Evolutionary conservation across 1,284 basidiomycete genomes (phyloP).

Genomic region (Albatrellus sp.): DNA sequence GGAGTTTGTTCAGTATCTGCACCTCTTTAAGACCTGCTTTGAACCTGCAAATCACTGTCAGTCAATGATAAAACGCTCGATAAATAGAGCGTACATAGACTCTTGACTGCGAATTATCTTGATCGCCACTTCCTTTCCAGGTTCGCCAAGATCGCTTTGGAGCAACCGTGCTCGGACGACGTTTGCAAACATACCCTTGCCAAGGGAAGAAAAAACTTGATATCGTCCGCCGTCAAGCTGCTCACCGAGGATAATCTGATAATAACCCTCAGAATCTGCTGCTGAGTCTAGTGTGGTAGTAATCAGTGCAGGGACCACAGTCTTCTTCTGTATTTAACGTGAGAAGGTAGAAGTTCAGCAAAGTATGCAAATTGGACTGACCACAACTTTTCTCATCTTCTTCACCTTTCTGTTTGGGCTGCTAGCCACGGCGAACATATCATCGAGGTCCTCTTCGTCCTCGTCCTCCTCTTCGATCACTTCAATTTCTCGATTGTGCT

Average conservation of each 20-base stretch:
- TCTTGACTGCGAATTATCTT: slow-evolving; percentile 96
- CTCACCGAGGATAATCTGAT: slow-evolving; percentile 89
- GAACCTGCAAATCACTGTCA: slow-evolving; percentile 46
- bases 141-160: slow-evolving; percentile 22
- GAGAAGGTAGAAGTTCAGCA: neutral
- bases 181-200: slow-evolving; percentile 98
- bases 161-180: slow-evolving; percentile 87
- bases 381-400: slow-evolving; percentile 42
- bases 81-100: slow-evolving; percentile 63
- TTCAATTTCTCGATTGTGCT: slow-evolving; percentile 33
- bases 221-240: slow-evolving; percentile 88
- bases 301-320: slow-evolving; percentile 47
- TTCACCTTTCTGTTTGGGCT: slow-evolving; percentile 36
- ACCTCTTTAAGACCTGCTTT: slow-evolving; percentile 92
- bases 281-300: slow-evolving; percentile 63
- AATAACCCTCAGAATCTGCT: slow-evolving; percentile 90
- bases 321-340: slow-evolving; percentile 26
- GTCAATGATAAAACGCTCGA: slow-evolving; percentile 1
- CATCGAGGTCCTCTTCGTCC: slow-evolving; percentile 72
- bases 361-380: slow-evolving; percentile 26
- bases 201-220: slow-evolving; percentile 88
- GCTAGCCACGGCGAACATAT: slow-evolving; percentile 73
- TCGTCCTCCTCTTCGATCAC: slow-evolving; percentile 50
- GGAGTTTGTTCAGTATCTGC: slow-evolving; percentile 78
- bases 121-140: slow-evolving; percentile 85